These are phyloP conservation scores for Pugionium cornutum DNA, from an alignment of 345 rosid genomes.

Conservation along the genomic window DNA sequence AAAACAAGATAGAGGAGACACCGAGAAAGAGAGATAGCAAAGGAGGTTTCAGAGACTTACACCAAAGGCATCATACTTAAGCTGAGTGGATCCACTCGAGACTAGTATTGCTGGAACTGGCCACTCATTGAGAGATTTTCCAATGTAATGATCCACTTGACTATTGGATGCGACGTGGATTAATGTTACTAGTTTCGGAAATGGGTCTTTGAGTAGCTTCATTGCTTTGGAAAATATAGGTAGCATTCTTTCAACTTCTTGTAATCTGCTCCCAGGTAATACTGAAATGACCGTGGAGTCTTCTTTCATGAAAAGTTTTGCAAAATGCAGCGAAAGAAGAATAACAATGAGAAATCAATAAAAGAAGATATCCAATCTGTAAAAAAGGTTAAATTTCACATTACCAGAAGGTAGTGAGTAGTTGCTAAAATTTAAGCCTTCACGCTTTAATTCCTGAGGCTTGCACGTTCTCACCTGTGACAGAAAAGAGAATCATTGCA, in stretches of 20 bases:
- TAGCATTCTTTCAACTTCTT: constrained; percentile 87
- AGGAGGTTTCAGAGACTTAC: constrained; percentile 47
- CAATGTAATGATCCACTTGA: constrained; percentile 60
- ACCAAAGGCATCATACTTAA: constrained; percentile 73
- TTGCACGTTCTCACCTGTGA: constrained; percentile 49
- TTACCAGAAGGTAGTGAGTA: constrained; percentile 65
- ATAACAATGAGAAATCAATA: constrained; percentile 14
- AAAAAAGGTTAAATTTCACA: not conserved
- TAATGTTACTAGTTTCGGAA: constrained; percentile 52
- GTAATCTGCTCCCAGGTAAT: constrained; percentile 96
- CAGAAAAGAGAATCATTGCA: not conserved
- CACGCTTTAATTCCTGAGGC: constrained; percentile 48
- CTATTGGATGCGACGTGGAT: constrained; percentile 81
- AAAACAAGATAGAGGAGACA: not conserved
- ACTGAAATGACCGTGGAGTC: constrained; percentile 68
- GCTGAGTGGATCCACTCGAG: constrained; percentile 62
- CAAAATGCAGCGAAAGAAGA: not conserved
- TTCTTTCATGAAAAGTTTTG: constrained; percentile 35
- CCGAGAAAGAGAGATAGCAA: constrained; percentile 1
- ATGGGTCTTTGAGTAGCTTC: constrained; percentile 51
- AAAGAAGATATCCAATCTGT: not conserved
- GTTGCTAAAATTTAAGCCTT: constrained; percentile 47
- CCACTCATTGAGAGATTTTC: constrained; percentile 52
- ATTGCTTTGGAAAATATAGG: constrained; percentile 65
- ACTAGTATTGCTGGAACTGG: constrained; percentile 70